Base-by-base conservation (phyloP, 2,329 filamentous ascomycete species). In the Monilinia laxa region DNA sequence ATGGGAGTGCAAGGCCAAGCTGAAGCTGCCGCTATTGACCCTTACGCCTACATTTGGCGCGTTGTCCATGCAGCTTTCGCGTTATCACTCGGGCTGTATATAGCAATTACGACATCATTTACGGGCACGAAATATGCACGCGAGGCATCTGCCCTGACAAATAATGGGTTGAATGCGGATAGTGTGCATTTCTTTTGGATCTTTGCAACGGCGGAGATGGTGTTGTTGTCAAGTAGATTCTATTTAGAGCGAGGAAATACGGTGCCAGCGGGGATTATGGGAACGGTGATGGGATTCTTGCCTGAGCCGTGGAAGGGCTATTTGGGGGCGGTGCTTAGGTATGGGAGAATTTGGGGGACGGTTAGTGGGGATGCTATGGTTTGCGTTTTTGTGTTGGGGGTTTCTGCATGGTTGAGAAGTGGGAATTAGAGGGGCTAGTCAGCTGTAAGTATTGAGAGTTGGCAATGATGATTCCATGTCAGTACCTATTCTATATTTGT, bases 151-250 rank as follows among this genome's bases (percentile, higher is more conserved):
- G 31, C 11, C 10, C 23, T 67, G 35, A 23, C 25, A n/a, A 31
- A 47, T 52, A 38, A 57, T 28, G 69, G 75, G 65, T 71, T 79
- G 64, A 77, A 77, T 62, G 75, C 76, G 66, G 75, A 77, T 45
- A 75, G 81, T 52, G 80, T 80, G 56, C 82, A 83, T 69, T 89
- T 93, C 78, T 93, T 94, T 78, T 92, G 88, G 81, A 83, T 90
- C n/a, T 95, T 94, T 75, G 88, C 90, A 7, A 92, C 90, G 0
- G 88, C 86, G 42, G 90, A 95, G 79, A 83, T 91, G 14, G 76
- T 91, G 64, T 80, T 94, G 70, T 85, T 94, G 70, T 89, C 87
- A 1, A 87, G 85, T 40, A 82, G 90, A 31, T 91, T 89, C 76
- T 87, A 92, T 71, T 75, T 92, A 62, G 90, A 92, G 72, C 86